These are phyloP conservation scores for Yamadazyma kitorensis DNA, from an alignment of 805 yeast genomes.

Conservation along the genomic window DNA sequence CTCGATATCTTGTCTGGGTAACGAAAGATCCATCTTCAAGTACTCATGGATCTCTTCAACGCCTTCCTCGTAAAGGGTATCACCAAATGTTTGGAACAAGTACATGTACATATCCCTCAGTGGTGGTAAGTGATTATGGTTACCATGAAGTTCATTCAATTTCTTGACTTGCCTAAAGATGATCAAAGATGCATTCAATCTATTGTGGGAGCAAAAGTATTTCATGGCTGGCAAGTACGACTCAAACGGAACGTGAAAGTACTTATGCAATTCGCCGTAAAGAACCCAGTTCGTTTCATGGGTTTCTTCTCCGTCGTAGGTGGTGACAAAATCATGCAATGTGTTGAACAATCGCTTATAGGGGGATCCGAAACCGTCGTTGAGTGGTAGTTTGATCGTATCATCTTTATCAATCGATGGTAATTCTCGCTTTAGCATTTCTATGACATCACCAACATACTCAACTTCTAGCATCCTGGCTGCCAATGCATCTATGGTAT, in stretches of 20 bases:
- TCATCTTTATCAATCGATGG: constrained; percentile 33
- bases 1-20: constrained; percentile 51
- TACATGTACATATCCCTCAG: constrained; percentile 54
- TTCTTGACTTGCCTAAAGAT: constrained; percentile 61
- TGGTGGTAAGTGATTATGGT: constrained; percentile 25
- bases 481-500: constrained; percentile 27
- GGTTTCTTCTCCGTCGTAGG: constrained; percentile 27
- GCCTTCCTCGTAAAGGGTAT: constrained; percentile 58
- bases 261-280: constrained; percentile 53
- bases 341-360: constrained; percentile 27
- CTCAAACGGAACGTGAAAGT: constrained; percentile 57
- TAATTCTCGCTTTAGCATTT: constrained; percentile 38
- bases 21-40: constrained; percentile 56
- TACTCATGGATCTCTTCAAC: constrained; percentile 60
- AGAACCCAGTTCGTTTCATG: constrained; percentile 55
- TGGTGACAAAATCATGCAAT: constrained; percentile 29
- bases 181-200: constrained; percentile 61
- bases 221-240: constrained; percentile 57
- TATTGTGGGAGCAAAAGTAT: constrained; percentile 49
- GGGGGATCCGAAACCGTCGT: constrained; percentile 20
- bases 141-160: constrained; percentile 51
- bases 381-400: constrained; percentile 23
- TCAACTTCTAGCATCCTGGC: constrained; percentile 29
- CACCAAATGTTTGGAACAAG: constrained; percentile 61
- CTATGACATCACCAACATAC: constrained; percentile 41